phyloP scores from a whole-genome alignment of 169 alveolate genomes.

The Plasmodium relictum region DNA sequence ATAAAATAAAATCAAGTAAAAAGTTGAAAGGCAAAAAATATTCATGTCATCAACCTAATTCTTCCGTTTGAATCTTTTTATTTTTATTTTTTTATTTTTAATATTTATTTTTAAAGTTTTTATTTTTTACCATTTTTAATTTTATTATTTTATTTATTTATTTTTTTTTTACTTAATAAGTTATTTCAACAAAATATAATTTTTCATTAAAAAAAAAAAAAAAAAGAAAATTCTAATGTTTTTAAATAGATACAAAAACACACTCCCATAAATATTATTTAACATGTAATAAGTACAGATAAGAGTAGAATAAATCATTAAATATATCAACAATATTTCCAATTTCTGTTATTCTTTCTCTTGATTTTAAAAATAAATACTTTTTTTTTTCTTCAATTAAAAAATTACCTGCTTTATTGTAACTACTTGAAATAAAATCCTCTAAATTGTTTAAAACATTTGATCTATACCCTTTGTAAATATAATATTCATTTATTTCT shows the following conservation, averaged over 20 bases:
- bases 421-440: constrained; percentile 57
- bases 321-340: constrained; percentile 43
- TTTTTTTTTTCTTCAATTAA: constrained; percentile 73
- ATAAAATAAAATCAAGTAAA: constrained; percentile 9
- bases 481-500: constrained; percentile 67
- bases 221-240: neutral
- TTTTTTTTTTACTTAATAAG: no score
- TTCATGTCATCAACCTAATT: constrained; percentile 20
- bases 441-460: constrained; percentile 58
- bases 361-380: constrained; percentile 43
- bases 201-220: no score
- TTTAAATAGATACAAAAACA: neutral
- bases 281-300: constrained; percentile 24
- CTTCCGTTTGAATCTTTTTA: no score
- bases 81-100: no score
- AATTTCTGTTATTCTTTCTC: constrained; percentile 56
- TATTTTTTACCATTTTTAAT: no score
- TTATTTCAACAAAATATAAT: no score
- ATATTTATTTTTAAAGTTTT: no score
- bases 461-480: constrained; percentile 46
- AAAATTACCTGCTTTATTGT: constrained; percentile 31
- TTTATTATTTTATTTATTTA: no score
- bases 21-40: neutral
- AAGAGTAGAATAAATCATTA: constrained; percentile 60
- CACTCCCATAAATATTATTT: neutral